Conservation (phyloP, 352 stramenopile species). For the Thraustochytrium striatum region DNA sequence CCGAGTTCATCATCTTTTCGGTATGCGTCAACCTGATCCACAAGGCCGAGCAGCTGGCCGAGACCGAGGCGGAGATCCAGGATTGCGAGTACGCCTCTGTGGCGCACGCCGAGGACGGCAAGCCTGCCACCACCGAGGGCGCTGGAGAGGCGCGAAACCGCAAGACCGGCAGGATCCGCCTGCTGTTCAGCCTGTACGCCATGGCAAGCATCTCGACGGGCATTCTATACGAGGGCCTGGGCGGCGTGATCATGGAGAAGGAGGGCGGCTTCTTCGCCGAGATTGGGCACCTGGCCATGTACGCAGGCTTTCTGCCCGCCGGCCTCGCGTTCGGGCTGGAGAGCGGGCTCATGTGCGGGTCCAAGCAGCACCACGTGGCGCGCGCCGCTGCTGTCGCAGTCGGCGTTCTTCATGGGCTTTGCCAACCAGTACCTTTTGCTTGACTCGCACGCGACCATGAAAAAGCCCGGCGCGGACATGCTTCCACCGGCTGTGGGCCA, state of each 20-base stretch:
- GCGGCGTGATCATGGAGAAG: background rate
- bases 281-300: constrained; percentile 27
- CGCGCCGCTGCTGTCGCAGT: constrained; percentile 5
- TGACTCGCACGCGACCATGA: constrained; percentile 8
- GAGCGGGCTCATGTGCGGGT: constrained; percentile 4
- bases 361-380: background rate
- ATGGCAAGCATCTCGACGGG: background rate
- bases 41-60: constrained; percentile 2
- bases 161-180: constrained; percentile 5
- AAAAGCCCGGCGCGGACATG: constrained; percentile 17
- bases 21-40: constrained; percentile 2
- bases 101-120: background rate
- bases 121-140: no score
- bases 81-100: constrained; percentile 5
- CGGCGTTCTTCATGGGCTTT: constrained; percentile 24
- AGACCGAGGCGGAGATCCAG: background rate
- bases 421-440: background rate
- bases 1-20: constrained; percentile 22
- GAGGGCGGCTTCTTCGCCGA: constrained; percentile 26
- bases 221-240: constrained; percentile 19
- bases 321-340: constrained; percentile 13
- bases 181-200: constrained; percentile 12
- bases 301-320: constrained; percentile 13
- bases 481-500: constrained; percentile 23
- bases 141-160: background rate